A percentile compares a stretch with the other conserved stretches of the same genome.
These are phyloP conservation scores for Pythium plurisporium DNA, from an alignment of 352 stramenopile species.

Conservation along the genomic window DNA sequence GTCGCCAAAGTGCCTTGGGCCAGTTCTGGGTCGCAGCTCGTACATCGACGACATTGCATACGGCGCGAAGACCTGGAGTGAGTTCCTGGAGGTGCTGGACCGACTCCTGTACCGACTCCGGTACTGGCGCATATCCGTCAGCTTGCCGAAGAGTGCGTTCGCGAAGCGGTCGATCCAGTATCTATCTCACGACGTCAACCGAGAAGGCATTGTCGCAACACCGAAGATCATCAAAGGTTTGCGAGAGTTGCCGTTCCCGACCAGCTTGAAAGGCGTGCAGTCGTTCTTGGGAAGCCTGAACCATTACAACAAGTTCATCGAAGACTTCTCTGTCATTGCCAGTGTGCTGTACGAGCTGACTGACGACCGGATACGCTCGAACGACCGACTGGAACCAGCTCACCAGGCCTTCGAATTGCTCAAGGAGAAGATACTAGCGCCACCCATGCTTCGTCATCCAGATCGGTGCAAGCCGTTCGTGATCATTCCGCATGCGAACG, in stretches of 20 bases:
- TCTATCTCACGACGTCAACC: constrained; percentile 16
- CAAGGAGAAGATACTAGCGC: constrained; percentile 22
- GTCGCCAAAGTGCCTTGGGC: neutral
- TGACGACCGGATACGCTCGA: constrained; percentile 11
- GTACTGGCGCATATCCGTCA: constrained; percentile 19
- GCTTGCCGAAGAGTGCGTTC: constrained; percentile 17
- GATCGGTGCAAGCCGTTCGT: constrained; percentile 15
- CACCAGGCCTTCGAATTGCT: constrained; percentile 22
- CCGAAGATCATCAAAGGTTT: constrained; percentile 4
- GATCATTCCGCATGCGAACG: constrained; percentile 21
- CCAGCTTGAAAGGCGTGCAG: constrained; percentile 16
- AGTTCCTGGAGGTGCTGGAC: constrained; percentile 5
- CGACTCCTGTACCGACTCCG: constrained; percentile 9
- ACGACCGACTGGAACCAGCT: constrained; percentile 8
- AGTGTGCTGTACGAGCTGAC: constrained; percentile 15
- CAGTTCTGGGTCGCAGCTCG: constrained; percentile 4
- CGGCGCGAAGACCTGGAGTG: neutral
- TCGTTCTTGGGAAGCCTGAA: constrained; percentile 18
- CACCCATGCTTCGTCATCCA: constrained; percentile 13
- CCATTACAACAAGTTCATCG: constrained; percentile 23
- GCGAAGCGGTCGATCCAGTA: constrained; percentile 14
- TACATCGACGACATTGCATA: constrained; percentile 19
- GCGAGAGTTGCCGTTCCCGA: constrained; percentile 1
- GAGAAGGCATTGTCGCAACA: neutral
- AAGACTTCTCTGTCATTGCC: constrained; percentile 15